Conservation (phyloP, 2,329 filamentous ascomycete genomes). For the Dryadomyces quercus-mongolicae region DNA sequence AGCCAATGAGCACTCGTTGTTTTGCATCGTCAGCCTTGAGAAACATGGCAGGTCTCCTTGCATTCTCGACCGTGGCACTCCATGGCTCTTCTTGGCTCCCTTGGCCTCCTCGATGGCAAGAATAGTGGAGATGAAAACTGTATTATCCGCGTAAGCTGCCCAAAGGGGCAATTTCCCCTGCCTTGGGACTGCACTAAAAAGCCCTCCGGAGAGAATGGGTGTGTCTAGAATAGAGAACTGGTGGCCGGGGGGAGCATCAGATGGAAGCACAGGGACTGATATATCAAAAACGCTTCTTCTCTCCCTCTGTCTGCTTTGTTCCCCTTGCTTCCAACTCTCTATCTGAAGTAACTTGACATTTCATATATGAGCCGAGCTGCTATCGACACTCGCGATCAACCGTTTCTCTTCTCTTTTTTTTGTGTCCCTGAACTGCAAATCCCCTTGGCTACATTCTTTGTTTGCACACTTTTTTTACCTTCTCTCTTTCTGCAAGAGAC, state of each 20-base stretch:
- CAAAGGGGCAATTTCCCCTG: neutral
- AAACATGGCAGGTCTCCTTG: neutral
- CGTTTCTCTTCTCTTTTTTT: neutral
- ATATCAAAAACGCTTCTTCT: neutral
- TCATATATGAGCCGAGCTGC: no score
- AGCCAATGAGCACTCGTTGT: neutral
- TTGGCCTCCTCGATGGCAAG: no score
- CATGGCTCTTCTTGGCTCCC: neutral
- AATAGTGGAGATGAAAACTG: no score
- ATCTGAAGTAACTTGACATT: no score
- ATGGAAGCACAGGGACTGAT: neutral
- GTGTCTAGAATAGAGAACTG: neutral
- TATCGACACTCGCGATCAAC: no score
- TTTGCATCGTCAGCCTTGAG: neutral
- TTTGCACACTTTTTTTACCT: no score
- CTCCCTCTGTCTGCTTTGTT: no score
- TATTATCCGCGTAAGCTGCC: neutral
- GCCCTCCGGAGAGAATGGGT: neutral
- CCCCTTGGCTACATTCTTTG: neutral
- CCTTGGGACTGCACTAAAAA: neutral
- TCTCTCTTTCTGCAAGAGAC: neutral
- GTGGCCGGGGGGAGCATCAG: no score
- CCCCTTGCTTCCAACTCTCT: no score
- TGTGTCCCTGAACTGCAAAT: no score
- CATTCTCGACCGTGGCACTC: constrained; percentile 1